Evolutionary conservation across 495 filamentous ascomycete genomes (phyloP), one percentile per base, ranked within the genome.

Genomic region (Aspergillus indologenus): DNA sequence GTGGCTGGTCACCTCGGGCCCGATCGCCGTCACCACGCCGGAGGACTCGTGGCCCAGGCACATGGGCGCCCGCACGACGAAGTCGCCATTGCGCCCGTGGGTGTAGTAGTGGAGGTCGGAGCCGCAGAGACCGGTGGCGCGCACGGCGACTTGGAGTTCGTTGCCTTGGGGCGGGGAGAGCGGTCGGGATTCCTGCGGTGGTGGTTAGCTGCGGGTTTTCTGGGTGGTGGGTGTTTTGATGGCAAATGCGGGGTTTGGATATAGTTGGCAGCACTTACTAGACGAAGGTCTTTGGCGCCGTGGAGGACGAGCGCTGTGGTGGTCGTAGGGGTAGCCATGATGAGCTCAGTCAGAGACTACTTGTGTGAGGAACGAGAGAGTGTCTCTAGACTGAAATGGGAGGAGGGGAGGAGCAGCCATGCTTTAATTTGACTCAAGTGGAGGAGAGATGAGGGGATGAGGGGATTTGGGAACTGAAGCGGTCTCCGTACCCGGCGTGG

Each of bases 91-190:
- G 70, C 87, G 87, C 65, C 88, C 90, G 72, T 92, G 88, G 63
- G 81, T 86, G 78, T 90, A 94, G 78, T 94, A 94, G 65, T 89
- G 87, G 6, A 92, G 82, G 74, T 94, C 90, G 3, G 88, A 91
- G 62, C 90, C 90, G 71, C 90, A 92, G 68, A 94, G 84, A 29
- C 89, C 89, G 1, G 89, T 92, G 20, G 87, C 84, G 68, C 81
- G 83, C 65, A 92, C 78, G 63, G 85, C 79, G 63, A 92, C 79
- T 75, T 92, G 90, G 52, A 92, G 81, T 63, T 92, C 86, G 17
- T 75, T 79, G 57, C 71, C 74, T 17, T 62, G 60, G 12, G 83
- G 83, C 6, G 72, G 64, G 29, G 72, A 34, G 43, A 82, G 69
- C 2, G 66, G 61, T 60, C 75, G 68, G 11, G 69, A 62, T 70